phyloP scores from a whole-genome alignment of 2,329 filamentous ascomycete species.

The Alternaria gaisen region DNA sequence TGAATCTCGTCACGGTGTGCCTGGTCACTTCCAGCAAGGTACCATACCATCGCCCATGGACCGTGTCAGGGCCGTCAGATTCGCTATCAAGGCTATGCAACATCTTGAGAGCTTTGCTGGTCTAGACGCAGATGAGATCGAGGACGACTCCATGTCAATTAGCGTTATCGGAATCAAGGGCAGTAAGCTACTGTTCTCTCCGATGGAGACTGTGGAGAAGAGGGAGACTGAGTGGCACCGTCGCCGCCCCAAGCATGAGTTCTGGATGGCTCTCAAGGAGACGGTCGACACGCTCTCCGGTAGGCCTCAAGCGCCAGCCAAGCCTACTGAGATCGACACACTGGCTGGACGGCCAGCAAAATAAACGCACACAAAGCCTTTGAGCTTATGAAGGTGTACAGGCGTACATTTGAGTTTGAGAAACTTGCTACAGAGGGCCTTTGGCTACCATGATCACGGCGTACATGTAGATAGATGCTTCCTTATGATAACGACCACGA shows the following conservation, averaged over 20 bases:
- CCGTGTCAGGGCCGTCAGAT: slow-evolving; percentile 86
- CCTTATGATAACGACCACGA: slow-evolving; percentile 5
- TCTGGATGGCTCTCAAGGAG: slow-evolving; percentile 83
- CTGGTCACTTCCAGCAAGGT: slow-evolving; percentile 55
- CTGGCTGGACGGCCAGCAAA: slow-evolving; percentile 30
- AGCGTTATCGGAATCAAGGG: slow-evolving; percentile 93
- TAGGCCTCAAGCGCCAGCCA: slow-evolving; percentile 29
- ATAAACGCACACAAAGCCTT: not conserved
- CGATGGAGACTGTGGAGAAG: slow-evolving; percentile 81
- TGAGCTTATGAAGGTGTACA: not conserved
- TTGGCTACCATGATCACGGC: slow-evolving; percentile 4
- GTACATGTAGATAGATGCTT: slow-evolving; percentile 15
- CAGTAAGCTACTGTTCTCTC: slow-evolving; percentile 85
- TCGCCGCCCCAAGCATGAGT: slow-evolving; percentile 81
- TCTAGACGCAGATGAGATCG: slow-evolving; percentile 72
- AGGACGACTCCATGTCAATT: slow-evolving; percentile 75
- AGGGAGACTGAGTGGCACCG: slow-evolving; percentile 92
- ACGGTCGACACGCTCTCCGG: slow-evolving; percentile 87
- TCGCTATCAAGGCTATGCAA: slow-evolving; percentile 94
- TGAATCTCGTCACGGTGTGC: slow-evolving; percentile 80
- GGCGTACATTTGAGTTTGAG: not conserved
- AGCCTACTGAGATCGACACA: slow-evolving; percentile 31
- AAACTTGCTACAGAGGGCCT: not conserved
- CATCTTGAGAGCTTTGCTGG: slow-evolving; percentile 81
- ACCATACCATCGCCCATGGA: slow-evolving; percentile 86